phyloP scores from a whole-genome alignment of 352 stramenopile species.

The Pythium phragmitis region DNA sequence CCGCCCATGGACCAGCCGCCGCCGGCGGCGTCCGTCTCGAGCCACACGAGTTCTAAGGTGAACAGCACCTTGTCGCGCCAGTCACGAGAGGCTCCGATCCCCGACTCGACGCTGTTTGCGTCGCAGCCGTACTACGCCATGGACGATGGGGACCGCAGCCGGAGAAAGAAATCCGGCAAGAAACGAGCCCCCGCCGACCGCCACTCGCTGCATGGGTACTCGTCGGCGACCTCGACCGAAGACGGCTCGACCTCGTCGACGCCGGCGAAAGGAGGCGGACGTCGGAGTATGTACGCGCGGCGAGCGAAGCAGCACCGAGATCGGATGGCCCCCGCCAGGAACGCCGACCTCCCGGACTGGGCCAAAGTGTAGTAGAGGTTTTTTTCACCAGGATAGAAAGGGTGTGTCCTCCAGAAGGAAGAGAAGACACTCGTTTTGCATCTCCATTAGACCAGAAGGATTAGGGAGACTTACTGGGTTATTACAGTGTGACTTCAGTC shows the following conservation, averaged over 20 bases:
- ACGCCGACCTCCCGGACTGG: slow-evolving; percentile 28
- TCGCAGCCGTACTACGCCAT: slow-evolving; percentile 25
- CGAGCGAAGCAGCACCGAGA: slow-evolving; percentile 13
- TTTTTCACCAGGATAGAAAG: neutral
- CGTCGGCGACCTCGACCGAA: slow-evolving; percentile 3
- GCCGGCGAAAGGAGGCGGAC: slow-evolving; percentile 14
- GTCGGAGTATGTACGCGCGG: slow-evolving; percentile 23
- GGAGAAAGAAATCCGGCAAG: neutral
- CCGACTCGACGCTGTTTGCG: slow-evolving; percentile 23
- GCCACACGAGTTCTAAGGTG: slow-evolving; percentile 2
- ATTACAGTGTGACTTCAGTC: neutral
- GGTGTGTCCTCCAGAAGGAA: slow-evolving; percentile 13
- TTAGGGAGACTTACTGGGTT: neutral
- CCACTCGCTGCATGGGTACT: slow-evolving; percentile 21
- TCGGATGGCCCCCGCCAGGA: slow-evolving; percentile 9
- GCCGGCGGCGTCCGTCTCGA: neutral
- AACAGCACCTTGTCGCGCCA: slow-evolving; percentile 5
- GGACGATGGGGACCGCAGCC: neutral
- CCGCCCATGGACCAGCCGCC: neutral
- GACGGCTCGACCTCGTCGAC: slow-evolving; percentile 16
- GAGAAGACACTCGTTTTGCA: slow-evolving; percentile 2
- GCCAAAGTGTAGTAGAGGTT: slow-evolving; percentile 16
- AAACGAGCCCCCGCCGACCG: slow-evolving; percentile 11
- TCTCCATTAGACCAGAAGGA: neutral
- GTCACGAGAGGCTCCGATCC: slow-evolving; percentile 8